Conservation (phyloP, 2,329 filamentous ascomycete genomes). For the Trichoderma sp. region DNA sequence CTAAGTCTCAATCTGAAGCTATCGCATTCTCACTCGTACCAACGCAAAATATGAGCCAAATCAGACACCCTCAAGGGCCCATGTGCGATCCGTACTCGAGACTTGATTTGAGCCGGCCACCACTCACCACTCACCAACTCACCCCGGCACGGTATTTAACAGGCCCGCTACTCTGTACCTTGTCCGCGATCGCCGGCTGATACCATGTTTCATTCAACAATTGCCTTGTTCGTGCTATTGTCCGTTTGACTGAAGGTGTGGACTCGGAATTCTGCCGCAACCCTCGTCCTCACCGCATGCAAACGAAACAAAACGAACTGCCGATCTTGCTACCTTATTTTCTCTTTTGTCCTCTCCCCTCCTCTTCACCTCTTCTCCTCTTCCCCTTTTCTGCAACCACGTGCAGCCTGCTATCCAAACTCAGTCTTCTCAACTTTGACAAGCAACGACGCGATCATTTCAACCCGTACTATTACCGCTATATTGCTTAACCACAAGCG, state of each 20-base stretch:
- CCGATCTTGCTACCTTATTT: neutral
- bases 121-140: neutral
- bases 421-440: neutral
- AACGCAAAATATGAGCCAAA: neutral
- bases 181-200: neutral
- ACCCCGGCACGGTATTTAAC: neutral
- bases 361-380: neutral
- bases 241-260: neutral
- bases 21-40: neutral
- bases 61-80: neutral
- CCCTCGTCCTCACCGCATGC: constrained; percentile 11
- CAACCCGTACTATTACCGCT: neutral
- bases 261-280: constrained; percentile 8
- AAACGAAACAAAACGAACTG: neutral
- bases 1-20: neutral
- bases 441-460: neutral
- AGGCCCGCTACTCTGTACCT: neutral
- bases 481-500: neutral
- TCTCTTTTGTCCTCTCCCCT: neutral
- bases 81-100: neutral
- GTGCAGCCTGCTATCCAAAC: neutral
- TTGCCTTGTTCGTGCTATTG: neutral
- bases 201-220: neutral
- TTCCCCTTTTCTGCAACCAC: neutral
- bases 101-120: neutral